Percentiles rank a stretch among this genome's conserved stretches.
Conservation (phyloP, 331 rosid genomes). For the Pyracantha coccinea region DNA sequence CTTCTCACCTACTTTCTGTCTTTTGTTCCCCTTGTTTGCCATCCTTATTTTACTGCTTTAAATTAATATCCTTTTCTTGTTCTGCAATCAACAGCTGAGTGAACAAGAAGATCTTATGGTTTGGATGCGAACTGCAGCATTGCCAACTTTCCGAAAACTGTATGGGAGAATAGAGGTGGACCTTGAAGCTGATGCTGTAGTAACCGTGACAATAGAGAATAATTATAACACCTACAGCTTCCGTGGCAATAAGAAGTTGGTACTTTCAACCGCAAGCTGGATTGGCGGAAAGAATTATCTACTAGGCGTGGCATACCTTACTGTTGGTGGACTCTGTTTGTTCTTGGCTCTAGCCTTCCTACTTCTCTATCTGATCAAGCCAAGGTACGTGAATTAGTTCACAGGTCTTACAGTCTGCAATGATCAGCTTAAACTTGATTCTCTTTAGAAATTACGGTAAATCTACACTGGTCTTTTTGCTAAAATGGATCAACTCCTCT, state of each 20-base stretch:
- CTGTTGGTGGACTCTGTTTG: conserved; percentile 52
- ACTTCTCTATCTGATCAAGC: conserved; percentile 61
- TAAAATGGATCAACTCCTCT: not conserved
- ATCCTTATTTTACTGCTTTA: not conserved
- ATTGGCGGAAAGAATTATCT: conserved; percentile 80
- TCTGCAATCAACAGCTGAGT: conserved; percentile 49
- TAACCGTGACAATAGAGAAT: conserved; percentile 50
- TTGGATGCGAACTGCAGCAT: conserved; percentile 91
- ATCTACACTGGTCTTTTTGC: not conserved
- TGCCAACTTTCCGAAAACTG: conserved; percentile 74
- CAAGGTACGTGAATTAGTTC: conserved; percentile 43
- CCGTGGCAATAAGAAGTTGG: conserved; percentile 56
- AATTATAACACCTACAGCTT: conserved; percentile 76
- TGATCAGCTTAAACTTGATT: not conserved
- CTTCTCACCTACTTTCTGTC: not conserved
- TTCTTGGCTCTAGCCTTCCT: conserved; percentile 47
- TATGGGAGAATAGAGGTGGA: conserved; percentile 74
- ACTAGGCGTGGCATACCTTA: conserved; percentile 62
- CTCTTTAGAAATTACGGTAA: not conserved
- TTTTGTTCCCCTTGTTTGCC: not conserved
- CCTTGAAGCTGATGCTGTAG: conserved; percentile 48
- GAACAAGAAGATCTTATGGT: conserved; percentile 86
- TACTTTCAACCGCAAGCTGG: conserved; percentile 78
- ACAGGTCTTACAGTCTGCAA: not conserved
- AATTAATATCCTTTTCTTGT: conserved; percentile 10